Evolutionary conservation across 2,329 filamentous ascomycete genomes (phyloP).

Genomic region (Septoria petroselini): DNA sequence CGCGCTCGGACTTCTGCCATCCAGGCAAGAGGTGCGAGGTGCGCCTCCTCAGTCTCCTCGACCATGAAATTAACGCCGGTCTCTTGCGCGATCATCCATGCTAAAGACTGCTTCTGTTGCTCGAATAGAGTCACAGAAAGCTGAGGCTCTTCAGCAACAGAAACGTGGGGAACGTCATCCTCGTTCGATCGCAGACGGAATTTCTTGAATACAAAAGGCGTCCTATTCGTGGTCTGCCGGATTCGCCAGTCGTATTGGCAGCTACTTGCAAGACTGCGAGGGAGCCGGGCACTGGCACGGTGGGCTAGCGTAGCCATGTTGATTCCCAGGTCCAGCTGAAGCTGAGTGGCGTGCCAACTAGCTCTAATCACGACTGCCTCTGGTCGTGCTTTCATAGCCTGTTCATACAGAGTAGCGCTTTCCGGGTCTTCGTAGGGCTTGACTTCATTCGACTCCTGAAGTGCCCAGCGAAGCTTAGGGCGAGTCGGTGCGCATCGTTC

Average conservation of each 20-base stretch:
- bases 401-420: conserved; percentile 52
- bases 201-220: conserved; percentile 18
- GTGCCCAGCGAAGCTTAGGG: conserved; percentile 42
- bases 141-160: conserved; percentile 15
- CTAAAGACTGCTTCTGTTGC: conserved; percentile 55
- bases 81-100: conserved; percentile 61
- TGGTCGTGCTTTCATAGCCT: conserved; percentile 51
- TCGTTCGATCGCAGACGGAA: conserved; percentile 26
- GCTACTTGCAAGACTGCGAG: not conserved
- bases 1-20: conserved; percentile 55
- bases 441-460: conserved; percentile 35
- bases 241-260: conserved; percentile 32
- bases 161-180: conserved; percentile 1
- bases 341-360: not conserved
- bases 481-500: conserved; percentile 40
- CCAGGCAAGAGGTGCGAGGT: conserved; percentile 49
- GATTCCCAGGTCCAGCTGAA: conserved; percentile 27
- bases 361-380: conserved; percentile 23
- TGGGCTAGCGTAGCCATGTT: conserved; percentile 35
- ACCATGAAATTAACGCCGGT: conserved; percentile 46
- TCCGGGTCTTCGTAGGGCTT: conserved; percentile 51
- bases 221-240: not conserved
- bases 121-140: conserved; percentile 45
- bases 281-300: conserved; percentile 29
- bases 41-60: conserved; percentile 57